These are phyloP conservation scores for Grigorovia jiainica DNA, from an alignment of 805 yeast genomes.

Conservation along the genomic window DNA sequence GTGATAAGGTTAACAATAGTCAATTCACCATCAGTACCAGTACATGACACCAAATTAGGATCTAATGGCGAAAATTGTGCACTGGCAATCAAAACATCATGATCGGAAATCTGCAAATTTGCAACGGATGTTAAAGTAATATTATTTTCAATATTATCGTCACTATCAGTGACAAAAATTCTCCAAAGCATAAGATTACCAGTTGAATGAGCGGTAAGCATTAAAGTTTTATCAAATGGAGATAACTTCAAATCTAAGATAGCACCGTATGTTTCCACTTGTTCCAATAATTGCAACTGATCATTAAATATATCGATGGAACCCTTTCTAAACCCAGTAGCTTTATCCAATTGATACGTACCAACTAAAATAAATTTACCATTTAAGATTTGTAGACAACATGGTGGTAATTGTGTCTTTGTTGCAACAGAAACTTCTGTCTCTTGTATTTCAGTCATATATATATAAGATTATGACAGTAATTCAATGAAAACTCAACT, in stretches of 20 bases:
- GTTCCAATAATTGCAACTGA: constrained; percentile 17
- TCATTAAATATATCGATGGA: constrained; percentile 35
- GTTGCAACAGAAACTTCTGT: constrained; percentile 6
- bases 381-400: constrained; percentile 53
- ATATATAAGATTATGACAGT: not conserved
- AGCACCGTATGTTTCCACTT: constrained; percentile 44
- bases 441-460: not conserved
- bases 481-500: too few species aligned
- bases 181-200: constrained; percentile 68
- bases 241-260: constrained; percentile 67
- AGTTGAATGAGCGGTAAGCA: constrained; percentile 69
- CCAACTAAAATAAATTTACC: constrained; percentile 55
- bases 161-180: constrained; percentile 8
- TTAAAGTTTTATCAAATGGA: constrained; percentile 39
- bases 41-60: constrained; percentile 36
- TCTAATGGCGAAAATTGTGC: constrained; percentile 44
- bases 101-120: constrained; percentile 40
- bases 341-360: constrained; percentile 65
- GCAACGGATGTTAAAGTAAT: constrained; percentile 18
- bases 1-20: constrained; percentile 22
- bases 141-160: constrained; percentile 1
- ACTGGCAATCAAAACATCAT: constrained; percentile 51
- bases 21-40: constrained; percentile 61
- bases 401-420: constrained; percentile 65
- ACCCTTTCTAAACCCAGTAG: constrained; percentile 56